Evolutionary conservation across 306 rosid species (phyloP).

Genomic region (Cajanus cajan): DNA sequence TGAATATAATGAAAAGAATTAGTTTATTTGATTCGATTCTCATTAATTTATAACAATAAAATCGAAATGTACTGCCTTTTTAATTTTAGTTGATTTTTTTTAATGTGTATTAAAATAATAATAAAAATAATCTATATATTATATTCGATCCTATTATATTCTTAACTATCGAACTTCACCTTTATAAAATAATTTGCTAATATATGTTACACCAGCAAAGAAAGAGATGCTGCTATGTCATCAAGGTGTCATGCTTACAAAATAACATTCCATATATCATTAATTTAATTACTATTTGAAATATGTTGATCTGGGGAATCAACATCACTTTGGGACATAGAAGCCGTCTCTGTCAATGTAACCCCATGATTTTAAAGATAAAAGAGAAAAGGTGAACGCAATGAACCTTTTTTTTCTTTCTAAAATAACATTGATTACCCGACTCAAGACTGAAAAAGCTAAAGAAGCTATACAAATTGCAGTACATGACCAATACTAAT

Average conservation of each 20-base stretch:
- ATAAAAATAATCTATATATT: not conserved
- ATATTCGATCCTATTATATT: not conserved
- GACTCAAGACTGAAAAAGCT: constrained; percentile 32
- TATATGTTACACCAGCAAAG: not conserved
- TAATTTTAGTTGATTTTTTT: not conserved
- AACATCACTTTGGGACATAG: constrained; percentile 43
- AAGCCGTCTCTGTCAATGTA: constrained; percentile 47
- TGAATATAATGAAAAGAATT: not conserved
- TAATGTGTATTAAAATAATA: not conserved
- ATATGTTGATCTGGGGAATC: constrained; percentile 33
- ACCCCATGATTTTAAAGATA: constrained; percentile 51
- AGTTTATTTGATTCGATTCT: not conserved
- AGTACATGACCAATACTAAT: constrained; percentile 18
- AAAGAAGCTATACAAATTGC: constrained; percentile 24
- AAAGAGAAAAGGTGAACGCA: constrained; percentile 27
- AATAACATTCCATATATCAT: not conserved
- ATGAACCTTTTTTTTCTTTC: constrained; percentile 1
- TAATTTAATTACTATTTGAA: constrained; percentile 18
- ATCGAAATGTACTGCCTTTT: not conserved
- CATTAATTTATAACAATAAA: no score
- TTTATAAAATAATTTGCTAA: not conserved
- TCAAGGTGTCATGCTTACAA: constrained; percentile 44
- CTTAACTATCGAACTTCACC: not conserved
- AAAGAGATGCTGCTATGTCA: constrained; percentile 34
- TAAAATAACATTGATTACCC: constrained; percentile 7